These are phyloP conservation scores for Globisporangium acanthophoron DNA, from an alignment of 352 stramenopile genomes.

Conservation along the genomic window DNA sequence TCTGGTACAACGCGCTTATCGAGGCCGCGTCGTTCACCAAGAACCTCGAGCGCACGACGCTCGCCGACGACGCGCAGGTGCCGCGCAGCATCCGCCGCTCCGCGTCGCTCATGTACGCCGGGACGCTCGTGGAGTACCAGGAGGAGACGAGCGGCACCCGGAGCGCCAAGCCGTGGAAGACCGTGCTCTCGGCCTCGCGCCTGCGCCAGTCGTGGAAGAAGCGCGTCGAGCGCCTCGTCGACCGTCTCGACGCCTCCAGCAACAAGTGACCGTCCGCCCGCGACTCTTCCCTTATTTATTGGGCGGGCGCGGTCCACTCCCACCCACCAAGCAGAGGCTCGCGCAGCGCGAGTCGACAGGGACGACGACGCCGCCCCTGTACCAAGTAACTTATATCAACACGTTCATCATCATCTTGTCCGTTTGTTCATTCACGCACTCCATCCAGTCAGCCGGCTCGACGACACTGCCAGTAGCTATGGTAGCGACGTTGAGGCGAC, in stretches of 20 bases:
- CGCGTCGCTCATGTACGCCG: slow-evolving; percentile 32
- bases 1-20: slow-evolving; percentile 63
- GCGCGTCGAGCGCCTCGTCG: slow-evolving; percentile 55
- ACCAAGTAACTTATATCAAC: background rate
- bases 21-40: slow-evolving; percentile 53
- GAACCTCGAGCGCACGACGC: slow-evolving; percentile 31
- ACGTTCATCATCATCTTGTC: background rate
- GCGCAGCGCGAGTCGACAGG: background rate
- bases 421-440: no score
- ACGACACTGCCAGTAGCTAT: no score
- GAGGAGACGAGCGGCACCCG: slow-evolving; percentile 29
- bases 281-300: slow-evolving; percentile 5
- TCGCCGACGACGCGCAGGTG: slow-evolving; percentile 15
- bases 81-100: slow-evolving; percentile 13
- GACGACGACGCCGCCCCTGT: background rate
- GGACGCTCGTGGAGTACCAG: slow-evolving; percentile 70
- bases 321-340: background rate
- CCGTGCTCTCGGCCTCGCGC: slow-evolving; percentile 30
- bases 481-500: no score
- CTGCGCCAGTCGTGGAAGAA: slow-evolving; percentile 36
- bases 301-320: background rate
- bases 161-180: slow-evolving; percentile 30
- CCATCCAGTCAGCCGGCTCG: no score
- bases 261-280: slow-evolving; percentile 6
- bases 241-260: slow-evolving; percentile 36